Base-by-base conservation (phyloP, 495 filamentous ascomycete genomes). In the Daldinia concentrica region DNA sequence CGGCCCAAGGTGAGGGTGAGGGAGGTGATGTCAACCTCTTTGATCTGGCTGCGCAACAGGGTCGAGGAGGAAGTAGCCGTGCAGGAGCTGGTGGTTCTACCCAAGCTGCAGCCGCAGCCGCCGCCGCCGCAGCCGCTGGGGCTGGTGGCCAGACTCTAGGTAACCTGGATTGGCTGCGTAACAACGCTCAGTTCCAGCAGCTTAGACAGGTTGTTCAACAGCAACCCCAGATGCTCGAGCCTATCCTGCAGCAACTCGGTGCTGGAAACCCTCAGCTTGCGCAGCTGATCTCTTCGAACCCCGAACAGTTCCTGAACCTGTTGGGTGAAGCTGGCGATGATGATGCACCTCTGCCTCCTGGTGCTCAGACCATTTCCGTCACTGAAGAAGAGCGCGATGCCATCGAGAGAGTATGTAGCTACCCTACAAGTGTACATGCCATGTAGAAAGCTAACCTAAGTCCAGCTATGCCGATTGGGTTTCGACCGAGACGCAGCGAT, bases 141-240 rank as follows among this genome's bases (percentile, higher is more conserved):
- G 86, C 79, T 55, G 87, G 80, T 54, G 86, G 82, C 41, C 87
- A 82, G 34, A 88, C 86, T 61, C 83, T 91, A 3, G 90, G 89
- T 6, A 97, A 92, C 73, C 89, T 99, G 39, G 95, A 98, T 51
- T 98, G 95, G 81, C 87, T 99, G n/a, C 91, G 95, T 56, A 92
- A 92, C 79, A 98, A 98, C 79, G 90, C 93, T 27, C 93, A 97
- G 80, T 99, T 99, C 82, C 95, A 98, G 79, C 95, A 99, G 79
- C 88, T 99, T 36, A 91, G 95, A 34, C 93, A 97, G 80, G 90
- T 99, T 11, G 95, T 99, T 17, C 95, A 99, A 77, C 93, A 97
- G 76, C 93, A 98, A 72, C 95, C 95, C 9, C 91, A 93, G 74
- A 99, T 99, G 95, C 90, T 99, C 6, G 95, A 98, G 84, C 94